Evolutionary conservation across 805 yeast species (phyloP).

Genomic region (Kluyveromyces starmeri): DNA sequence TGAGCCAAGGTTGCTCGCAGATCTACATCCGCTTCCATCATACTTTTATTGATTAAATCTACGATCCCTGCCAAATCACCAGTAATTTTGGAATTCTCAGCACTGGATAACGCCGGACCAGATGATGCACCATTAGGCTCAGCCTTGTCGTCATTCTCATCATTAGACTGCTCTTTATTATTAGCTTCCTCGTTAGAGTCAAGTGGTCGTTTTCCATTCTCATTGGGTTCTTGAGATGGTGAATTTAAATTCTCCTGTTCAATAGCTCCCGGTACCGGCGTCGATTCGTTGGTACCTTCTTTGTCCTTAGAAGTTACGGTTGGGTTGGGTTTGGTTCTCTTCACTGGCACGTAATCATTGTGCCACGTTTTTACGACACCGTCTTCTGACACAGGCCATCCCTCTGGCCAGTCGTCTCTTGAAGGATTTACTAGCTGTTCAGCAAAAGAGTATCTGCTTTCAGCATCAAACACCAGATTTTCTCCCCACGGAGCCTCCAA

Average conservation of each 20-base stretch:
- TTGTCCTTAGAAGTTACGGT: conserved; percentile 24
- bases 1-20: conserved; percentile 79
- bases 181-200: conserved; percentile 12
- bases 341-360: conserved; percentile 68
- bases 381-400: conserved; percentile 32
- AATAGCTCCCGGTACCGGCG: conserved; percentile 18
- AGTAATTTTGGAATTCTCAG: background rate
- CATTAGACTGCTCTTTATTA: background rate
- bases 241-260: conserved; percentile 9
- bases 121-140: background rate
- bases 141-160: background rate
- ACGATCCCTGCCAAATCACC: conserved; percentile 41
- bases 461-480: conserved; percentile 47
- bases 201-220: conserved; percentile 25
- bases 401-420: conserved; percentile 32
- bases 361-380: conserved; percentile 47
- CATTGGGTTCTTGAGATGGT: conserved; percentile 16
- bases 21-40: conserved; percentile 62
- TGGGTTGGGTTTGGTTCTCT: conserved; percentile 38
- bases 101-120: conserved; percentile 1
- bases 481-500: conserved; percentile 78
- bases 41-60: conserved; percentile 48
- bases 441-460: conserved; percentile 49
- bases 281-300: conserved; percentile 23
- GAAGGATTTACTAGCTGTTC: conserved; percentile 68